Base-by-base conservation (phyloP, 345 rosid species). In the Kandelia obovata region DNA sequence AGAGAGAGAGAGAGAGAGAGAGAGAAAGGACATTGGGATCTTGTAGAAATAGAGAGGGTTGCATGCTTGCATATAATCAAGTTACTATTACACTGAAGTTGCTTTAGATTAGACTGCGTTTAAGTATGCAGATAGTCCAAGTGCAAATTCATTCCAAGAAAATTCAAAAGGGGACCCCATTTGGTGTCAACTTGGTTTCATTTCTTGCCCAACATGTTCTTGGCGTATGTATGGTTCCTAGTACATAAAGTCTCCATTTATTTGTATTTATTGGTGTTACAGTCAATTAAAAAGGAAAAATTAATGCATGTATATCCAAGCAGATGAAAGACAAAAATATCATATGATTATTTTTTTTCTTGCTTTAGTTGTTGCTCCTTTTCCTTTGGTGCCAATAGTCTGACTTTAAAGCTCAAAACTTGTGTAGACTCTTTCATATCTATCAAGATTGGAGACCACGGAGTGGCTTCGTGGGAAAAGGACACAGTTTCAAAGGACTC, bases 381-480 rank as follows among this genome's bases (percentile, higher is more conserved):
- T 25, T 53, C 63, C 70, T 34, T 23, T 17, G 67, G 25, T 37
- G 27, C 3, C 17, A 32, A 13, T 3, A 63, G 56, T 10, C 51
- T 35, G 1, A 3, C 53, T 62, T 31, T 16, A 51, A 1, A 37
- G 59, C 59, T n/a, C 20, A 20, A 20, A 23, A 25, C 20, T 66
- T 72, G 60, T 6, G 70, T 89, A 92, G 99, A 92, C 65, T 95
- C 99, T 1, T 95, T 95, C 67, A 95, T 95, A 76, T 92, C 98
- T 15, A 95, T 95, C 20, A 87, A 92, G 76, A 90, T 95, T 70
- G 98, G 88, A 78, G 81, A 86, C 69, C 85, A 90, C 76, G 99
- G 98, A 5, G 84, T 74, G 53, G 91, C 92, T 15, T 92, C 90
- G 4, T 92, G 99, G 99, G 99, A 92, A 67, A 92, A 84, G 78